These are phyloP conservation scores for Plasmopara halstedii DNA, from an alignment of 352 stramenopile genomes.

Conservation along the genomic window DNA sequence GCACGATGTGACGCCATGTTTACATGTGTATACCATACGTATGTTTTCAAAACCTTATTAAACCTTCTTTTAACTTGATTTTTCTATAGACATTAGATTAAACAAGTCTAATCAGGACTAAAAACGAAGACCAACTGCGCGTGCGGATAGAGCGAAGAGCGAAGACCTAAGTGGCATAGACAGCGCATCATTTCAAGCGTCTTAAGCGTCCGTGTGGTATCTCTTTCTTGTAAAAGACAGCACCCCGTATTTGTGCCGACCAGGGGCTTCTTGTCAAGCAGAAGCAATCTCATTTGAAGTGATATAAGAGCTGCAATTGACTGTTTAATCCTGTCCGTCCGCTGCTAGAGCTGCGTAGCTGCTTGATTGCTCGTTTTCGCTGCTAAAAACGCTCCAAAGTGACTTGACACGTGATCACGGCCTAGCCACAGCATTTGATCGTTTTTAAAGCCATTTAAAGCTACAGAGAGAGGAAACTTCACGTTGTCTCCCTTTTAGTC, in stretches of 20 bases:
- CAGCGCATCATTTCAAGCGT: conserved; percentile 22
- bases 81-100: conserved; percentile 3
- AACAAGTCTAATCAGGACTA: conserved; percentile 19
- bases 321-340: not conserved
- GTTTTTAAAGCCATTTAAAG: conserved; percentile 4
- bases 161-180: conserved; percentile 23
- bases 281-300: conserved; percentile 9
- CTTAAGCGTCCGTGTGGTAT: conserved; percentile 10
- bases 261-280: conserved; percentile 8
- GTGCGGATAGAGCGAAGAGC: conserved; percentile 19
- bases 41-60: not conserved
- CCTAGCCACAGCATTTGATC: not conserved
- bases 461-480: conserved; percentile 1
- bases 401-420: not conserved
- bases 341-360: not conserved
- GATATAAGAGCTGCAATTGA: conserved; percentile 12
- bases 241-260: conserved; percentile 10
- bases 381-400: not conserved
- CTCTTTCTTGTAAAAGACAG: conserved; percentile 7
- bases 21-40: not conserved
- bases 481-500: not conserved
- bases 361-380: conserved; percentile 1
- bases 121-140: conserved; percentile 23
- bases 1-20: not conserved
- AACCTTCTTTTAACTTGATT: not conserved